Evolutionary conservation across 345 rosid species (phyloP), one percentile per base, ranked within the genome.

Genomic region (Capsella bursapastoris): DNA sequence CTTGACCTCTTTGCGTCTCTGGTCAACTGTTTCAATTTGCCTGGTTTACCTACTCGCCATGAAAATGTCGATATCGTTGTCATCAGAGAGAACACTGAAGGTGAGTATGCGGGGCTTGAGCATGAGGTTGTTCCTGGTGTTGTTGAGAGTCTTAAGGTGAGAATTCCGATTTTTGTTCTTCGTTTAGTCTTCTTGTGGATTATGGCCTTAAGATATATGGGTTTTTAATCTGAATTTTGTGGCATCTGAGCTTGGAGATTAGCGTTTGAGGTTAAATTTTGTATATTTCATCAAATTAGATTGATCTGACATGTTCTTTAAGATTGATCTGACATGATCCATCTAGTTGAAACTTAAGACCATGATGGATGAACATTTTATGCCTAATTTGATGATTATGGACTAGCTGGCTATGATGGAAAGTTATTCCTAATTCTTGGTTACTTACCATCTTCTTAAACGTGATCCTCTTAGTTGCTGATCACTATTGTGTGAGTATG

Each of bases 71-170:
- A 95, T 52, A 92, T 95, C 60, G 99, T 95, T 12, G 98, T 95
- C 14, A 87, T 95, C 56, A 86, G 98, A 68, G 99, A 95, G 89
- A 92, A 95, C 61, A 95, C 99, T 0, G 99, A 95, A 81, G 99
- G 98, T 0, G 99, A 95, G 53, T 95, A 95, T 76, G 71, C 97
- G 0, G 99, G 99, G 1, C 90, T 95, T 16, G 98, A 95, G 64
- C 98, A 95, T 18, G 98, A 95, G 81, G 99, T 92, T 44, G 98
- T 95, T 59, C 96, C 98, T 6, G 99, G 99, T 10, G 99, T 92
- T 4, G 97, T 95, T 6, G 99, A 95, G 82, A 92, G 96, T 64
- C 97, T 92, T 62, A 95, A 95, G 97, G 99, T 92, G 55, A 22
- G 12, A 58, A 43, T 56, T 59, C 4, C 1, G 12, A 18, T 28